These are phyloP conservation scores for Diaporthe vaccinii DNA, from an alignment of 2,329 filamentous ascomycete genomes.

Conservation along the genomic window DNA sequence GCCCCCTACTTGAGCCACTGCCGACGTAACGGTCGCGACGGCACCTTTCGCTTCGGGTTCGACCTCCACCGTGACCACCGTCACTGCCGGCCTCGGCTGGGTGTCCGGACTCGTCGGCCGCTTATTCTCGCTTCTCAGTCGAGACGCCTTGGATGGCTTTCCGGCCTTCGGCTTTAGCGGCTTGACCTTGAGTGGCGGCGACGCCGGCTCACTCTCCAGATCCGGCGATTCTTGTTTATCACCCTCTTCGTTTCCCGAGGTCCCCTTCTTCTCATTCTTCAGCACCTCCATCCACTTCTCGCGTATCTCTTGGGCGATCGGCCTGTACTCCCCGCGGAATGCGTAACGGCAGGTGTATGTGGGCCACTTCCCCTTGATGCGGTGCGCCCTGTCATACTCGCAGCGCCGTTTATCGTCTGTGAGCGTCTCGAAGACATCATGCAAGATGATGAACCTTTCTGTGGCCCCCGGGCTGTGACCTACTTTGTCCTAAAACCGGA, in stretches of 20 bases:
- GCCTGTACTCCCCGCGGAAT: background rate
- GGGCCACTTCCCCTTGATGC: background rate
- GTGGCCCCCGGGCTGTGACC: too few species aligned
- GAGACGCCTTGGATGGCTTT: background rate
- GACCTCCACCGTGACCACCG: background rate
- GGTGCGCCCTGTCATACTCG: background rate
- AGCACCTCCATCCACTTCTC: background rate
- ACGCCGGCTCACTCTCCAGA: background rate
- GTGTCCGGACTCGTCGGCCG: background rate
- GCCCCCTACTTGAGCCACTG: background rate
- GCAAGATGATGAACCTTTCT: fast-evolving
- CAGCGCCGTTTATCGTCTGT: background rate
- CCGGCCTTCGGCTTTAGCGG: background rate
- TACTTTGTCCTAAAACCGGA: background rate
- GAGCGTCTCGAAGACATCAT: background rate
- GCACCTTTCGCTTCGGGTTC: background rate
- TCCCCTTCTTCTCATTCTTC: background rate
- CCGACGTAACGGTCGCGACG: background rate
- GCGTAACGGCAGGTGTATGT: background rate
- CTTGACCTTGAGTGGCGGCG: background rate
- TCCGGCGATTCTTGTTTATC: background rate
- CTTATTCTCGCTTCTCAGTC: background rate
- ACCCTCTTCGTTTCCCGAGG: background rate
- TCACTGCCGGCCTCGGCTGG: background rate
- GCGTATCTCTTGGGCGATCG: background rate